phyloP scores from a whole-genome alignment of 2,329 filamentous ascomycete genomes.

The Xylaria sp. region DNA sequence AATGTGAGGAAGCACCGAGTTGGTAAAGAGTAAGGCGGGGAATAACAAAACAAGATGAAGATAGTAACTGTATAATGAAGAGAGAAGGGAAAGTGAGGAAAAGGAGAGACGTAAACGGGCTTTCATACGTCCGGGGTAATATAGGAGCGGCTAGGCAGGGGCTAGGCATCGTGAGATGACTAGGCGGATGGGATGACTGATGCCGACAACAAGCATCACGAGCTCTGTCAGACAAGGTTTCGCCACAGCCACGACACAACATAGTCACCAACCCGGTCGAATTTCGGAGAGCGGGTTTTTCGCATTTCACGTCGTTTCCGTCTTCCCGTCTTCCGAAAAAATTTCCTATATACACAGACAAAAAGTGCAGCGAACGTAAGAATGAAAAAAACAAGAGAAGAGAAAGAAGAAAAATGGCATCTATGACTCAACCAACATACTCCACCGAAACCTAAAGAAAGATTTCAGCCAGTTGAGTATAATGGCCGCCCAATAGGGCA shows the following conservation, averaged over 20 bases:
- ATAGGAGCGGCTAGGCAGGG: neutral
- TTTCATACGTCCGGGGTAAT: neutral
- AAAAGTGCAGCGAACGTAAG: no score
- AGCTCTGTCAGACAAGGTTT: neutral
- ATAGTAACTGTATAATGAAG: neutral
- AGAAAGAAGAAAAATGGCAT: neutral
- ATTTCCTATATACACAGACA: neutral
- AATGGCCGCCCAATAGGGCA: slow-evolving; percentile 2
- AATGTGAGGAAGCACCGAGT: neutral
- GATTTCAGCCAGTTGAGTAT: neutral
- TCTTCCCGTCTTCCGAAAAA: no score
- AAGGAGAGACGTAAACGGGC: neutral
- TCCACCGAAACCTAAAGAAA: slow-evolving; percentile 5
- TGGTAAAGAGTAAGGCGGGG: neutral
- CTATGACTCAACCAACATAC: slow-evolving; percentile 6
- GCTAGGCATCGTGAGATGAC: slow-evolving; percentile 5
- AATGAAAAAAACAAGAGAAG: neutral
- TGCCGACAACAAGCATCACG: neutral
- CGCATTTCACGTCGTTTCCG: neutral
- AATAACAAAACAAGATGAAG: neutral
- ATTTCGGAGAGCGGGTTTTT: no score
- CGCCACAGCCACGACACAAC: neutral
- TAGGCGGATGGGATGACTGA: neutral
- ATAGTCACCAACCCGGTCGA: neutral
- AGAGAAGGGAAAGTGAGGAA: no score